phyloP scores from a whole-genome alignment of 306 rosid genomes.

The Pyrus betulifolia region DNA sequence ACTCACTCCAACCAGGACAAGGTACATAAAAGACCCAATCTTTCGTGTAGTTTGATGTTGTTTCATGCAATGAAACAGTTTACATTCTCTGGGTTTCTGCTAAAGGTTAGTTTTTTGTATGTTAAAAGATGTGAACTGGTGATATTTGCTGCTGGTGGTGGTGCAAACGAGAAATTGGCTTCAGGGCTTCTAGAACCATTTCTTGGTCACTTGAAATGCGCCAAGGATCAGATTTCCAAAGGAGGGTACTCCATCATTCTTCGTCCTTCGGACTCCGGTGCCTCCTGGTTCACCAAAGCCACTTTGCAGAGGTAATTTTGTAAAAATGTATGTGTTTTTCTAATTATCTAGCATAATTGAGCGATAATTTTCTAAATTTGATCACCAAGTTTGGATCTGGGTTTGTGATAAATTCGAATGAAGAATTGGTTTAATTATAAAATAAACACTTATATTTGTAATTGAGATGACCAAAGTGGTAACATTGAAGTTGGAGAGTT shows the following conservation, averaged over 20 bases:
- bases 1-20: constrained; percentile 97
- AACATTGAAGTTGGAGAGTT: neutral
- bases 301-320: constrained; percentile 68
- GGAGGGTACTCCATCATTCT: constrained; percentile 93
- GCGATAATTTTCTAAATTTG: neutral
- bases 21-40: constrained; percentile 28
- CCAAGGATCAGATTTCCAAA: constrained; percentile 94
- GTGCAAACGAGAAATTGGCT: constrained; percentile 64
- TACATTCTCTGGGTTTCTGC: constrained; percentile 1
- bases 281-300: constrained; percentile 95
- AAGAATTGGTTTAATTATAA: neutral
- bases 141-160: constrained; percentile 45
- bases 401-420: neutral
- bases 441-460: neutral
- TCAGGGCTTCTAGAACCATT: constrained; percentile 89
- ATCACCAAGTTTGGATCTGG: neutral
- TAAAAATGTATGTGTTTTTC: neutral
- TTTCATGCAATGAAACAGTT: neutral
- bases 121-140: constrained; percentile 70
- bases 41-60: neutral
- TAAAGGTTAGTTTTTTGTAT: constrained; percentile 1
- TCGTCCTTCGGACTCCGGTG: constrained; percentile 41
- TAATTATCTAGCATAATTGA: neutral
- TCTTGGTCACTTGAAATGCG: constrained; percentile 65
- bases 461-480: neutral